phyloP scores from a whole-genome alignment of 352 stramenopile genomes.

The Peronospora tabacina region DNA sequence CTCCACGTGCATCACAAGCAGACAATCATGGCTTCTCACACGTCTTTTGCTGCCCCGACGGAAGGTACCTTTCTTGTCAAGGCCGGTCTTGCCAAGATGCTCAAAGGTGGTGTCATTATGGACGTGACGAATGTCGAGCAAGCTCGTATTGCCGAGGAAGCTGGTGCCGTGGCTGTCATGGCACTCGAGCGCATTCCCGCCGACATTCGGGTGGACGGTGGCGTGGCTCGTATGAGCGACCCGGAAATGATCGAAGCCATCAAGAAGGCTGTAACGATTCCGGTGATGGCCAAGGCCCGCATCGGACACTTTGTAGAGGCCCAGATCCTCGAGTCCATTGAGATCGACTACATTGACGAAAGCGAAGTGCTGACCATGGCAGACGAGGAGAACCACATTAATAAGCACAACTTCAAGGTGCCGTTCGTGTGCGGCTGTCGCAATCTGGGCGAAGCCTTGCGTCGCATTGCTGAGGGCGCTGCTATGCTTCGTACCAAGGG shows the following conservation, averaged over 20 bases:
- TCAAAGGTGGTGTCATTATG: slow-evolving; percentile 99
- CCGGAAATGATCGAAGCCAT: slow-evolving; percentile 96
- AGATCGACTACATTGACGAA: slow-evolving; percentile 99
- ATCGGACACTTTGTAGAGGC: slow-evolving; percentile 99
- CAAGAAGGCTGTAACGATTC: slow-evolving; percentile 97
- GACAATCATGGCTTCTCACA: slow-evolving; percentile 32
- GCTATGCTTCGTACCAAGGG: slow-evolving; percentile 98
- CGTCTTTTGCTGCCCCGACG: slow-evolving; percentile 21
- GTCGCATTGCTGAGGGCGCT: slow-evolving; percentile 91
- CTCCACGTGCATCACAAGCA: slow-evolving; percentile 7
- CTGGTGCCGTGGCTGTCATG: slow-evolving; percentile 97
- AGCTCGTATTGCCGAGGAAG: slow-evolving; percentile 95
- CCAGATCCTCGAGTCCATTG: slow-evolving; percentile 95
- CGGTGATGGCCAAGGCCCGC: slow-evolving; percentile 97
- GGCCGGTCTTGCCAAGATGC: slow-evolving; percentile 95
- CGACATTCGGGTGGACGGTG: slow-evolving; percentile 94
- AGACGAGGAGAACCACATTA: slow-evolving; percentile 96
- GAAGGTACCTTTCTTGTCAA: slow-evolving; percentile 91
- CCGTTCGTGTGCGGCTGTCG: slow-evolving; percentile 98
- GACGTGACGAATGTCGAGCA: slow-evolving; percentile 89
- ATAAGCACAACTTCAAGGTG: slow-evolving; percentile 96
- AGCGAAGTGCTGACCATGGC: slow-evolving; percentile 97
- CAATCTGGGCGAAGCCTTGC: slow-evolving; percentile 95
- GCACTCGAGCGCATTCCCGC: slow-evolving; percentile 96
- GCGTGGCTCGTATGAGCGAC: slow-evolving; percentile 96